Base-by-base conservation (phyloP, 2,329 filamentous ascomycete genomes). In the Zymoseptoria tritici region DNA sequence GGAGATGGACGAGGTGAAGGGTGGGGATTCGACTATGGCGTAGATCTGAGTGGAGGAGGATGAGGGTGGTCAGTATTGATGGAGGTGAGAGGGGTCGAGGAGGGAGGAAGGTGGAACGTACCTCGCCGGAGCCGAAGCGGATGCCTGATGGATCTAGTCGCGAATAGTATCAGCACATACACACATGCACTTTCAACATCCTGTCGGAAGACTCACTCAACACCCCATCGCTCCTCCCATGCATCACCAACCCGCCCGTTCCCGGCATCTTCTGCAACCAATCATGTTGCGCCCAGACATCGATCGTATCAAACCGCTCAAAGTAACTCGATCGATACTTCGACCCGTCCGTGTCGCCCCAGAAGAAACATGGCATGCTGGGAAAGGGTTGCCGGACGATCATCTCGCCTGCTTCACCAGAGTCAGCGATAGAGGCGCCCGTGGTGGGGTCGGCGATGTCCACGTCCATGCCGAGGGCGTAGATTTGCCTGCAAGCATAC, bases 241-340 rank as follows among this genome's bases (percentile, higher is more conserved):
- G 76, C 62, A 80, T 77, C 13, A 74, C 65, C 26, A 75, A 69
- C 0, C 78, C 77, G 1, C 72, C 68, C 0, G 78, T 80, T 5
- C 57, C 57, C 0, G 75, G 74, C 52, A 79, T 78, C 49, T 69
- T 71, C 55, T 73, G 76, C 19, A 78, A 71, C 71, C 75, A 79
- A 61, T 81, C 78, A 60, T 79, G 77, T 62, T 80, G 78, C 20
- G 76, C 74, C 77, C 73, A 79, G 20, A 77, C 70, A 57, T 73
- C 70, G 22, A 24, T 24, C 3, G 22, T 24, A 6, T 24, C 66
- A 61, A 77, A 80, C 24, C 73, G 70, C 60, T 76, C 75, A 64
- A 80, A 81, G 66, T 80, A 80, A 11, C 76, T 73, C 9, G 69
- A 69, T n/a, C 67, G 69, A 66, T 81, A 80, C 61, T 71, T 75